A percentile compares a stretch with the other conserved stretches of the same genome.
Evolutionary conservation across 805 yeast species (phyloP).

Genomic region (Torulaspora maleeae): DNA sequence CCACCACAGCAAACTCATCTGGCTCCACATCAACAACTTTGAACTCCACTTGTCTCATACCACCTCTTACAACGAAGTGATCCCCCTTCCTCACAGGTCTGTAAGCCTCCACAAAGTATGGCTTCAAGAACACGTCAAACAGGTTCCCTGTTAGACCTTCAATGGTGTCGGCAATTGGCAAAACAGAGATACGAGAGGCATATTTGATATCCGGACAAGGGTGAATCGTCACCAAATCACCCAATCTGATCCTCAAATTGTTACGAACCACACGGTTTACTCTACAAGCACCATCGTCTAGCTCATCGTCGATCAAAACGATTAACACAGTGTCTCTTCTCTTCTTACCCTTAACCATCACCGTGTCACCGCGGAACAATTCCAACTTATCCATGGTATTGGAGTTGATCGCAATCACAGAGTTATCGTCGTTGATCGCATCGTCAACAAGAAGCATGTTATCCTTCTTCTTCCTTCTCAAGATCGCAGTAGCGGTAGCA

Average conservation of each 20-base stretch:
- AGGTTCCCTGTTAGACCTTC: slow-evolving; percentile 96
- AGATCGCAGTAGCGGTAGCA: slow-evolving; percentile 92
- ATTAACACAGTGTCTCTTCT: slow-evolving; percentile 95
- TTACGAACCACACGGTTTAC: slow-evolving; percentile 94
- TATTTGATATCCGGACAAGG: slow-evolving; percentile 98
- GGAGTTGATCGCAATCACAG: slow-evolving; percentile 91
- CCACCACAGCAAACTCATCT: slow-evolving; percentile 93
- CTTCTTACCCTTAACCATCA: slow-evolving; percentile 94
- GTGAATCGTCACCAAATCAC: slow-evolving; percentile 85
- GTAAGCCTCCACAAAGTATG: slow-evolving; percentile 97
- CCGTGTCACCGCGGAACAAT: slow-evolving; percentile 97
- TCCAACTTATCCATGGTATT: slow-evolving; percentile 93
- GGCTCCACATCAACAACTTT: slow-evolving; percentile 98
- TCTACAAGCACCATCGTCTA: slow-evolving; percentile 92
- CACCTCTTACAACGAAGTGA: slow-evolving; percentile 93
- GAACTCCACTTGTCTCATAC: slow-evolving; percentile 99
- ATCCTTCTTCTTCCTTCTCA: slow-evolving; percentile 96
- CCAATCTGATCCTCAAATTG: slow-evolving; percentile 88
- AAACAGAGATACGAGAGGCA: slow-evolving; percentile 87
- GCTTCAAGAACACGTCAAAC: slow-evolving; percentile 93
- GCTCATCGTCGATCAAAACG: slow-evolving; percentile 92
- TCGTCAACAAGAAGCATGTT: slow-evolving; percentile 94
- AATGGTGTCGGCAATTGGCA: slow-evolving; percentile 96
- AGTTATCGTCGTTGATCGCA: slow-evolving; percentile 94
- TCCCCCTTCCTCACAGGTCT: slow-evolving; percentile 98